A percentile compares a stretch with the other conserved stretches of the same genome.
These are phyloP conservation scores for Wickerhamomyces strasburgensis DNA, from an alignment of 805 yeast genomes.

Conservation along the genomic window DNA sequence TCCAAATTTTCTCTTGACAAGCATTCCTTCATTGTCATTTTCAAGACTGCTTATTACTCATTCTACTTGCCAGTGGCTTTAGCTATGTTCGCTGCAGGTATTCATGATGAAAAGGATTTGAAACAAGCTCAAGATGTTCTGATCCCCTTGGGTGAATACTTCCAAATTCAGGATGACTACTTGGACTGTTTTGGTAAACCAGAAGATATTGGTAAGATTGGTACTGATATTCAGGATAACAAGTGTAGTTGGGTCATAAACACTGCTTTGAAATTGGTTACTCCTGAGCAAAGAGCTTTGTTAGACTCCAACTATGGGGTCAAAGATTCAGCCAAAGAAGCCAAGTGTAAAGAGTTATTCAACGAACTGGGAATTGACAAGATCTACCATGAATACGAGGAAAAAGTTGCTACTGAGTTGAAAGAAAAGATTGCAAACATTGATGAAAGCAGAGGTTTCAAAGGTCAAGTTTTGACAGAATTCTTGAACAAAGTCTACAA, in stretches of 20 bases:
- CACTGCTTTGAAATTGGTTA: conserved; percentile 77
- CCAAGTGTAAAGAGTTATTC: conserved; percentile 67
- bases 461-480: conserved; percentile 73
- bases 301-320: conserved; percentile 89
- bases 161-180: conserved; percentile 97
- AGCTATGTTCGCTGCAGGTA: conserved; percentile 91
- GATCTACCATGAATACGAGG: conserved; percentile 79
- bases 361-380: conserved; percentile 65
- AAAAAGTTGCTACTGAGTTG: conserved; percentile 60
- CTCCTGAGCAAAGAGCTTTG: conserved; percentile 73
- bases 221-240: conserved; percentile 97
- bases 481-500: conserved; percentile 91
- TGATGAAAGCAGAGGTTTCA: conserved; percentile 94
- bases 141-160: conserved; percentile 95
- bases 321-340: conserved; percentile 67
- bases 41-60: conserved; percentile 95
- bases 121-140: conserved; percentile 83
- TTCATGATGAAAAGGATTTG: conserved; percentile 64
- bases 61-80: conserved; percentile 96
- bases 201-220: conserved; percentile 95
- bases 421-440: conserved; percentile 57
- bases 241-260: conserved; percentile 98
- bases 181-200: conserved; percentile 97
- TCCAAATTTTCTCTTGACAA: conserved; percentile 79
- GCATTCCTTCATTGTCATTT: conserved; percentile 92